phyloP scores from a whole-genome alignment of 1,284 basidiomycete species.

The Trichosporon ovoides region DNA sequence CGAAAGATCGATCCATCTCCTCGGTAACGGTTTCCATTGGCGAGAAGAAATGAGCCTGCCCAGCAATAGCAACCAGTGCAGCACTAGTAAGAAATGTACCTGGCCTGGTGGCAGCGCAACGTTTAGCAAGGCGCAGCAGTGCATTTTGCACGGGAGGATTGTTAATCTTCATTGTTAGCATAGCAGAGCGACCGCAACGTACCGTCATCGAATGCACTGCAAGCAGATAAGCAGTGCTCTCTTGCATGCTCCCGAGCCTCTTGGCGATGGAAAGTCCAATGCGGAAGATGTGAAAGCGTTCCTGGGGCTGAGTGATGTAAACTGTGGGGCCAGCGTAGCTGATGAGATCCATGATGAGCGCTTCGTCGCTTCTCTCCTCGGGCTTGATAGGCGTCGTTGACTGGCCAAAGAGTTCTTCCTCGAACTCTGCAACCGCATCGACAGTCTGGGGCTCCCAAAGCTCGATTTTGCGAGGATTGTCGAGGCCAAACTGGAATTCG shows the following conservation, averaged over 20 bases:
- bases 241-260: slow-evolving; percentile 17
- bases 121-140: slow-evolving; percentile 11
- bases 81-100: slow-evolving; percentile 17
- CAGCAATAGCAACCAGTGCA: slow-evolving; percentile 20
- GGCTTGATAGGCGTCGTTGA: background rate
- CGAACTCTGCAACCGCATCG: slow-evolving; percentile 20
- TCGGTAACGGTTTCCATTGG: slow-evolving; percentile 4
- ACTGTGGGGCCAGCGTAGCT: slow-evolving; percentile 31
- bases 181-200: background rate
- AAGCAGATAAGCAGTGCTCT: slow-evolving; percentile 24
- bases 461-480: slow-evolving; percentile 9
- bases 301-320: slow-evolving; percentile 23
- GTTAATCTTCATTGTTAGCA: slow-evolving; percentile 5
- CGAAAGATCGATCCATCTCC: slow-evolving; percentile 15
- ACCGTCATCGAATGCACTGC: slow-evolving; percentile 21
- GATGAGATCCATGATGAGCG: slow-evolving; percentile 26
- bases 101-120: slow-evolving; percentile 11
- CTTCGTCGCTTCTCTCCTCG: slow-evolving; percentile 14
- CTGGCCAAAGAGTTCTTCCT: background rate
- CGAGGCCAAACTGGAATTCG: slow-evolving; percentile 25
- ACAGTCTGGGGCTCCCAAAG: slow-evolving; percentile 15
- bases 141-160: slow-evolving; percentile 16
- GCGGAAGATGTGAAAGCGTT: slow-evolving; percentile 17
- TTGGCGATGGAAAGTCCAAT: slow-evolving; percentile 25
- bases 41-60: slow-evolving; percentile 19